Evolutionary conservation across 805 yeast genomes (phyloP).

Genomic region (Spencermartinsiella europaea): DNA sequence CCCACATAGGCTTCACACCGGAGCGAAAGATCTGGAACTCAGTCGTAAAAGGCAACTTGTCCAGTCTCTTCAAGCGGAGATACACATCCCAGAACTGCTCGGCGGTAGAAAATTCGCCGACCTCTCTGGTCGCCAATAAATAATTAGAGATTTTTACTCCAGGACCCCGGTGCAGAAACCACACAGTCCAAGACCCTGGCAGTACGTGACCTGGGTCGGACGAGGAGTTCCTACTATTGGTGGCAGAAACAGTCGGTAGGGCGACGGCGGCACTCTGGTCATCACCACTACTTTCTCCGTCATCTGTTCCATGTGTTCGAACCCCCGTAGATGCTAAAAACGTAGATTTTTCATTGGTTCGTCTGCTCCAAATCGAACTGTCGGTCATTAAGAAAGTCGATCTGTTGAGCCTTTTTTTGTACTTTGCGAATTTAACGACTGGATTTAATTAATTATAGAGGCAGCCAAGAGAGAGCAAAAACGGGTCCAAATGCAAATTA

Average conservation of each 20-base stretch:
- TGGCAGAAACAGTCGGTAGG: too few relatives aligned
- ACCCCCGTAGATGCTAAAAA: constrained; percentile 21
- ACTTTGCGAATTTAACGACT: background rate
- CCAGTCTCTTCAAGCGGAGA: constrained; percentile 45
- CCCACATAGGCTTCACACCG: constrained; percentile 64
- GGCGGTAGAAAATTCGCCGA: constrained; percentile 78
- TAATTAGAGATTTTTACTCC: constrained; percentile 24
- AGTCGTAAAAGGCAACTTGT: constrained; percentile 30
- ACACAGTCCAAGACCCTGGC: constrained; percentile 27
- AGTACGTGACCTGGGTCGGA: constrained; percentile 18
- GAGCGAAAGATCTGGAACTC: constrained; percentile 54
- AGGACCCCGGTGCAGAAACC: constrained; percentile 28
- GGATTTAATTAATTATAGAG: too few relatives aligned
- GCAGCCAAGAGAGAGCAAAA: too few relatives aligned
- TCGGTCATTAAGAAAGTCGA: background rate
- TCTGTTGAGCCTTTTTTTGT: background rate
- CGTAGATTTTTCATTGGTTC: constrained; percentile 20
- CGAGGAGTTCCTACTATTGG: too few relatives aligned
- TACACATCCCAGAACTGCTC: constrained; percentile 98
- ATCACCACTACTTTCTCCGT: too few relatives aligned
- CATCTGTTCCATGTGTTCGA: constrained; percentile 2
- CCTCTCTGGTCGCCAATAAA: constrained; percentile 51
- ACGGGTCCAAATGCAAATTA: too few relatives aligned
- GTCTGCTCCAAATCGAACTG: constrained; percentile 18
- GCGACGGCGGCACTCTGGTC: too few relatives aligned